A percentile compares a stretch with the other conserved stretches of the same genome.
These are phyloP conservation scores for Colletotrichum sp. DNA, from an alignment of 2,329 filamentous ascomycete genomes.

Conservation along the genomic window DNA sequence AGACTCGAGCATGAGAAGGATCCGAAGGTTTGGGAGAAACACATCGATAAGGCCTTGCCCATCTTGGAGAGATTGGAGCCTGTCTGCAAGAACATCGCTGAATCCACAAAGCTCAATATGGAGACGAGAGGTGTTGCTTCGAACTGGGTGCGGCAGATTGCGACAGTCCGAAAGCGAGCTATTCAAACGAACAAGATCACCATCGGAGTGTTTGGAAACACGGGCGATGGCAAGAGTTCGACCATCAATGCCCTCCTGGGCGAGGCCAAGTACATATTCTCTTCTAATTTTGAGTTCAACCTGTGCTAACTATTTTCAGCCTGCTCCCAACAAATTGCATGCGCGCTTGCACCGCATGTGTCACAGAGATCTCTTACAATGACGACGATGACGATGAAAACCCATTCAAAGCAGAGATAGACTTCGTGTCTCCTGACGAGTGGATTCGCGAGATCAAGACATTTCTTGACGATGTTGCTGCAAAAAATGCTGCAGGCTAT, in stretches of 20 bases:
- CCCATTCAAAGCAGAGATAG: constrained; percentile 58
- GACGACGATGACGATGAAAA: constrained; percentile 37
- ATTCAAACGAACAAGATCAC: background rate
- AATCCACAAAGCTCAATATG: background rate
- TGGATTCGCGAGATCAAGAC: constrained; percentile 57
- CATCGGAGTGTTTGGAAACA: constrained; percentile 1
- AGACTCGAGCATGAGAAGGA: background rate
- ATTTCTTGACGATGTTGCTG: constrained; percentile 49
- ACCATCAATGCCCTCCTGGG: background rate
- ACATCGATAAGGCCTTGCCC: background rate
- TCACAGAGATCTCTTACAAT: constrained; percentile 66
- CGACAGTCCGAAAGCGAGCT: background rate
- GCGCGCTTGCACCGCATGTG: constrained; percentile 65
- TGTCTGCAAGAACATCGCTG: background rate
- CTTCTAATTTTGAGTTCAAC: background rate
- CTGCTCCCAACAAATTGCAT: constrained; percentile 52
- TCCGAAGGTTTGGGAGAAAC: background rate
- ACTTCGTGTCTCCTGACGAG: constrained; percentile 57
- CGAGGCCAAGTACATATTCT: background rate
- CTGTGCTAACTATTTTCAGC: constrained; percentile 26
- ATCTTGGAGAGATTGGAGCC: background rate
- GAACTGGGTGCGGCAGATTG: background rate
- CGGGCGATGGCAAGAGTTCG: background rate
- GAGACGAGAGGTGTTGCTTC: background rate
- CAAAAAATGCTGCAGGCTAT: constrained; percentile 31